Base-by-base conservation (phyloP, 2,329 filamentous ascomycete genomes). In the Claviceps sp. region DNA sequence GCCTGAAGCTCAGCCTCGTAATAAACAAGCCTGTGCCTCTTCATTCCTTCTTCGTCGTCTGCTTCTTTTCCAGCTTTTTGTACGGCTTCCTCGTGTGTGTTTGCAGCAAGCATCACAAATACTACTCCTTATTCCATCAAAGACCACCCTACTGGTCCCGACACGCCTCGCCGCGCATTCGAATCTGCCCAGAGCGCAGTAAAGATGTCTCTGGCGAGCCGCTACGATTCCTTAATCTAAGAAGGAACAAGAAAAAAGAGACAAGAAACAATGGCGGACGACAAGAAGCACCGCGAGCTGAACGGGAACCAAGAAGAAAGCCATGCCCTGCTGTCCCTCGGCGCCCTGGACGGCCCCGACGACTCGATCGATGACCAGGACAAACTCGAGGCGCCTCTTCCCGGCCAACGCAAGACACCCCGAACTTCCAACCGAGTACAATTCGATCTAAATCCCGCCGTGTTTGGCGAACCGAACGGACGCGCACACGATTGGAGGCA, bases 381-480 rank as follows among this genome's bases (percentile, higher is more conserved):
- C 22, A 51, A 55, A 26, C 47, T 58, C 26, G 38, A 51, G 24
- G 13, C 56, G 26, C n/a, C 34, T 34, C 16, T 14, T 4, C 4
- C 11, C 11, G 5, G 34, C 45, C 24, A 19, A 7, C 53, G 56
- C 40, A 61, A 55, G 56, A 56, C 50, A 44, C 57, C 66, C 43
- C 64, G 70, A 55, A 76, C 78, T 39, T 78, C 84, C 8, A 84
- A 87, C 63, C 77, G 86, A 26, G 87, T 93, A 46, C 83, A 84
- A 58, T 93, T 93, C 68, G 82, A 84, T 60, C 69, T 81, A 50
- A 70, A 66, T 17, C 74, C 73, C 22, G 72, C 71, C 57, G 67
- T 75, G 30, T 65, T 70, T 45, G 61, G 62, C 53, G 58, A 58
- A 43, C 59, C 59, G 48, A 62, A 60, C 46, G 61, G 60, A 46